A percentile compares a stretch with the other conserved stretches of the same genome.
Conservation (phyloP, 176 grass and related monocot genomes). For the Sorghum bicolor region Sorghum_bicolor_NCBIv3 NC_012871.2:65894001-65894500, state of each 20-base stretch:
- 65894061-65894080: not conserved
- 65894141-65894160: not conserved
- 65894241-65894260: not conserved
- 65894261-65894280: conserved; percentile 14
- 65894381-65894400: not conserved
- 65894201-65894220: not conserved
- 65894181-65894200: no score
- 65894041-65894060: not conserved
- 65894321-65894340: not conserved
- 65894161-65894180: no score
- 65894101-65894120: not conserved
- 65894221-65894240: not conserved
- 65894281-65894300: not conserved
- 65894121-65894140: not conserved
- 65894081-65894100: not conserved
- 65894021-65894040: not conserved
- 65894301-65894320: conserved; percentile 13
- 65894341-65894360: conserved; percentile 39
- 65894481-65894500: not conserved
- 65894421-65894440: no score
- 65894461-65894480: not conserved
- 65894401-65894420: not conserved
- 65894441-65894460: not conserved
- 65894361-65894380: not conserved
- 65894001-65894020: not conserved